These are phyloP conservation scores for Chrysosporium queenslandicum DNA, from an alignment of 2,329 filamentous ascomycete genomes.

Conservation along the genomic window DNA sequence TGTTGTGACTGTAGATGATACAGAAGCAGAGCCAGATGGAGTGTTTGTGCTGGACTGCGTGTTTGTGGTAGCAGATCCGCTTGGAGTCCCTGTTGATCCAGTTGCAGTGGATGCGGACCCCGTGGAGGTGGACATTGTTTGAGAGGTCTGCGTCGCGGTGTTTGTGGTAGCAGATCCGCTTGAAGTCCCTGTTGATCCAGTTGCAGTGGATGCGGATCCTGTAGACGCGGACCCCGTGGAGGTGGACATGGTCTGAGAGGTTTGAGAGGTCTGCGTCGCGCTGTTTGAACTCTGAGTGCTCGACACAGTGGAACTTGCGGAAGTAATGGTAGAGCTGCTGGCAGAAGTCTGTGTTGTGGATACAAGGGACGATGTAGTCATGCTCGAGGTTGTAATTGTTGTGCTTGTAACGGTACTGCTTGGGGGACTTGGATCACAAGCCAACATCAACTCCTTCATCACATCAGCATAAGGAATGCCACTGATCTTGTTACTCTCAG, in stretches of 20 bases:
- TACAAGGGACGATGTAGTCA: constrained; percentile 3
- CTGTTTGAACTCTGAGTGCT: background rate
- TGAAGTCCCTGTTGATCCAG: background rate
- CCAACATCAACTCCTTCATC: constrained; percentile 16
- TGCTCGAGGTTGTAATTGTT: constrained; percentile 7
- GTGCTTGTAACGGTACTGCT: constrained; percentile 18
- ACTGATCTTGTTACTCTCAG: constrained; percentile 16
- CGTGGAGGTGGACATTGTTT: background rate
- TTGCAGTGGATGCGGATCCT: background rate
- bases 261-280: too few relatives aligned
- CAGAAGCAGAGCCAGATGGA: background rate
- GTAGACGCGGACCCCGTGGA: background rate
- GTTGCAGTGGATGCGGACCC: background rate
- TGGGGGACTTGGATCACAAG: constrained; percentile 18
- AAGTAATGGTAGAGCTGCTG: background rate
- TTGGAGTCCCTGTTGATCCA: background rate
- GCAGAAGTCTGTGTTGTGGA: constrained; percentile 1
- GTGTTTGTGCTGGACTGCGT: background rate
- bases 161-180: background rate
- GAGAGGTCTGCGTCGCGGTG: too few relatives aligned
- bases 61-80: background rate
- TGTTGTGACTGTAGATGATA: background rate
- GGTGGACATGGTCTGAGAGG: background rate
- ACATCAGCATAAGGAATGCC: constrained; percentile 17
- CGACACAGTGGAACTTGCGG: background rate